Conservation (phyloP, 495 filamentous ascomycete species). For the Apiosordaria backusii region DNA sequence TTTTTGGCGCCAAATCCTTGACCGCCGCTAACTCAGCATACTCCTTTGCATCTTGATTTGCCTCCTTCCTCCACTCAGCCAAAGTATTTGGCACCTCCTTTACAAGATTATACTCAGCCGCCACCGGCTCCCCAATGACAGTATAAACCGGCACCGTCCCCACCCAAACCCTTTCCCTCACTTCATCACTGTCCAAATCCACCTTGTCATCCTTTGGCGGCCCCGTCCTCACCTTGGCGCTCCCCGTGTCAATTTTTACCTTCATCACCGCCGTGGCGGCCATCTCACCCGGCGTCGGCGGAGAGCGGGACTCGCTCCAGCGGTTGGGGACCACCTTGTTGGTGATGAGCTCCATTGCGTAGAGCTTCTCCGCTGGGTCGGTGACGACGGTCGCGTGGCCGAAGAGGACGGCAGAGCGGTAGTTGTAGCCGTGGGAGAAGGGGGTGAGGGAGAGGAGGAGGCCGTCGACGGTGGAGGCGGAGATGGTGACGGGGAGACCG, state of each 20-base stretch:
- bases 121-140: conserved; percentile 64
- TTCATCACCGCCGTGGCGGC: conserved; percentile 70
- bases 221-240: conserved; percentile 73
- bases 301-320: conserved; percentile 66
- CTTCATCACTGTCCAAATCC: conserved; percentile 59
- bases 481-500: conserved; percentile 63
- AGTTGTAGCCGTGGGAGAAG: conserved; percentile 81
- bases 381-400: conserved; percentile 69
- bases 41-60: conserved; percentile 50
- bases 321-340: conserved; percentile 65
- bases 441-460: conserved; percentile 74
- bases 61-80: conserved; percentile 50
- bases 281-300: conserved; percentile 74
- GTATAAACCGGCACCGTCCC: conserved; percentile 78
- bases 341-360: conserved; percentile 80
- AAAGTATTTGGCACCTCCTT: conserved; percentile 62
- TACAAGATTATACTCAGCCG: conserved; percentile 58
- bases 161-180: conserved; percentile 66
- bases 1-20: conserved; percentile 28
- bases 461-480: conserved; percentile 65
- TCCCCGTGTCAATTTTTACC: conserved; percentile 65
- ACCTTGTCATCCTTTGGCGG: conserved; percentile 65
- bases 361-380: conserved; percentile 68
- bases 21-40: conserved; percentile 51
- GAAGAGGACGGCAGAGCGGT: conserved; percentile 77